A percentile compares a stretch with the other conserved stretches of the same genome.
phyloP scores from a whole-genome alignment of 176 grass and related monocot species.

The Calamus simplicifolius region DNA sequence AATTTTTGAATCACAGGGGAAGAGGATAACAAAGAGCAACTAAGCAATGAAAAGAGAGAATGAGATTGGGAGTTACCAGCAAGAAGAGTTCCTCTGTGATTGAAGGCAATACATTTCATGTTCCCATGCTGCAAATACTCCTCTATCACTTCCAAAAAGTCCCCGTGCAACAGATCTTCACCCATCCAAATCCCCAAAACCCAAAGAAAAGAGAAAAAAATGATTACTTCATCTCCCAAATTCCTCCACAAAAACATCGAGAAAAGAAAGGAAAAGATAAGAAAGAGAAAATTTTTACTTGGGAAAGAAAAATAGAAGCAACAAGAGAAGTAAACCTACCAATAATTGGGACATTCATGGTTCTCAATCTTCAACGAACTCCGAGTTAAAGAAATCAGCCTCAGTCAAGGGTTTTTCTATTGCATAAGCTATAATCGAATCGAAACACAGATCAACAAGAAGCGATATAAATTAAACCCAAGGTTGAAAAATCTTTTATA shows the following conservation, averaged over 20 bases:
- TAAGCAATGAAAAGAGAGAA: too few relatives aligned
- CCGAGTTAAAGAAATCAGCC: neutral
- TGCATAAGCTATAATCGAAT: neutral
- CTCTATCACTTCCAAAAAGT: too few relatives aligned
- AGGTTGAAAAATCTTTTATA: too few relatives aligned
- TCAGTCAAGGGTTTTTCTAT: neutral
- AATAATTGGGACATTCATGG: slow-evolving; percentile 79
- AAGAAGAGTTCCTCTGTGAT: too few relatives aligned
- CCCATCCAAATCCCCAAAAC: too few relatives aligned
- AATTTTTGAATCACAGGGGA: too few relatives aligned
- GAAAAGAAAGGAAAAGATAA: neutral
- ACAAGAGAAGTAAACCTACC: slow-evolving; percentile 37
- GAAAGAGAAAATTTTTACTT: neutral
- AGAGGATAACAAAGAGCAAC: too few relatives aligned
- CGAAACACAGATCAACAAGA: neutral
- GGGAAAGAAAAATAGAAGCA: neutral
- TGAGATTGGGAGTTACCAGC: too few relatives aligned
- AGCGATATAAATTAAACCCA: too few relatives aligned
- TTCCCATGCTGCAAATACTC: too few relatives aligned
- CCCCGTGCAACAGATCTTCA: too few relatives aligned
- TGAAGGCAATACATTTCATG: too few relatives aligned
- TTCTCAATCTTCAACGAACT: neutral
- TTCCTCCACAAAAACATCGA: slow-evolving; percentile 2
- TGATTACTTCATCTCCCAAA: neutral
- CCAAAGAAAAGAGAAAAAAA: neutral